Evolutionary conservation across 2,329 filamentous ascomycete genomes (phyloP).

Genomic region (Rhytidhysteron rufulum): DNA sequence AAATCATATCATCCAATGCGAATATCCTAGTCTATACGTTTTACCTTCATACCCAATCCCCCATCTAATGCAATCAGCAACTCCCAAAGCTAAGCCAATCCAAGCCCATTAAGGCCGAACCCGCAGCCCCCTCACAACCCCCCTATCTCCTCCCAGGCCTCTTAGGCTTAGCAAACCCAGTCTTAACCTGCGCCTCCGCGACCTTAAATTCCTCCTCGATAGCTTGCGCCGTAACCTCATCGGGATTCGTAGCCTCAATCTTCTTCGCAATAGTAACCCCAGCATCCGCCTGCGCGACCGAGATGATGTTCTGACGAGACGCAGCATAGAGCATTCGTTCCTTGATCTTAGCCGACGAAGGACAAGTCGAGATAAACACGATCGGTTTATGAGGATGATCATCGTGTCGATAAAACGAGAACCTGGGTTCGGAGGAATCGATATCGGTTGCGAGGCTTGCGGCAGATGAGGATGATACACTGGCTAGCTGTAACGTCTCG

Average conservation of each 20-base stretch:
- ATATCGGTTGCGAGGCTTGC: conserved; percentile 58
- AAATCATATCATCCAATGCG: too few relatives aligned
- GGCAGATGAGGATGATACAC: conserved; percentile 51
- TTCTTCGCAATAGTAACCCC: conserved; percentile 66
- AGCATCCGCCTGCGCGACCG: conserved; percentile 62
- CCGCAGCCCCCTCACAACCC: not conserved
- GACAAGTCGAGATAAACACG: conserved; percentile 81
- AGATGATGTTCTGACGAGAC: conserved; percentile 56
- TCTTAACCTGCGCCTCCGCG: conserved; percentile 62
- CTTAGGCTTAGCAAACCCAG: conserved; percentile 74
- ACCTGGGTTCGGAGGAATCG: conserved; percentile 66
- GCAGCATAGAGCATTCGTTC: conserved; percentile 81
- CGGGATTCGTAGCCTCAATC: conserved; percentile 61
- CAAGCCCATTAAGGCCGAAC: not conserved
- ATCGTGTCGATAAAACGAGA: conserved; percentile 72
- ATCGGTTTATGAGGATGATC: conserved; percentile 56
- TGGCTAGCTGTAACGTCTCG: conserved; percentile 66
- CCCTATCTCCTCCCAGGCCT: conserved; percentile 61
- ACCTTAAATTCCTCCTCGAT: conserved; percentile 67
- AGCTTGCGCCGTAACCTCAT: conserved; percentile 65
- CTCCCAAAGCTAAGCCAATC: too few relatives aligned
- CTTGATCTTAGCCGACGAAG: conserved; percentile 68
- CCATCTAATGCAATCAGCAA: too few relatives aligned
- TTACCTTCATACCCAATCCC: too few relatives aligned
- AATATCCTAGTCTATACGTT: too few relatives aligned